These are phyloP conservation scores for Cutaneotrichosporon arboriforme DNA, from an alignment of 1,284 basidiomycete genomes.

Conservation along the genomic window DNA sequence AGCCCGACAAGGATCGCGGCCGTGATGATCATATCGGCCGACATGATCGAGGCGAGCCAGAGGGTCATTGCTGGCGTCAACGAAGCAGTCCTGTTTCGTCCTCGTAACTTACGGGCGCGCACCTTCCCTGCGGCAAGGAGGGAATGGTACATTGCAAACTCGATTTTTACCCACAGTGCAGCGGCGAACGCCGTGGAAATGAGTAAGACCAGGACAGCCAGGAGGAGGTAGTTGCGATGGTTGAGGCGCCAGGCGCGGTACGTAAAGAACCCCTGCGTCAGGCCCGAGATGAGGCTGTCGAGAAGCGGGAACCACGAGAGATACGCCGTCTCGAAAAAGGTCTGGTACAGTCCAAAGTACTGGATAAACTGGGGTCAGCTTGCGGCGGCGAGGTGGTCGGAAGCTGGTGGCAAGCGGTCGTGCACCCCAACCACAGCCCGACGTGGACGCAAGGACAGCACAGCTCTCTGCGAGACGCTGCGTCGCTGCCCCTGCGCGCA, in stretches of 20 bases:
- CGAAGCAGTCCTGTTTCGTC: not conserved
- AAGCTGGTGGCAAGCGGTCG: not conserved
- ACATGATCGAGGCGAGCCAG: conserved; percentile 17
- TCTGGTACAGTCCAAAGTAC: conserved; percentile 19
- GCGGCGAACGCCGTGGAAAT: not conserved
- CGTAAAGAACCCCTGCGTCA: conserved; percentile 32
- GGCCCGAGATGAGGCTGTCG: conserved; percentile 7
- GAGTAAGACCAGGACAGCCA: conserved; percentile 9
- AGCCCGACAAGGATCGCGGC: conserved; percentile 24
- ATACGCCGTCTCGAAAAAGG: conserved; percentile 17
- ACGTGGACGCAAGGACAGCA: not conserved
- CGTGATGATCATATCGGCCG: conserved; percentile 31
- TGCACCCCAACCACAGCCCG: too few relatives aligned
- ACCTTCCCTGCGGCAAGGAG: not conserved
- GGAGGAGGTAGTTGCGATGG: conserved; percentile 22
- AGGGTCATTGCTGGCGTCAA: not conserved
- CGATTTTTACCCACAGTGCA: not conserved
- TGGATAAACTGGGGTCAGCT: conserved; percentile 18
- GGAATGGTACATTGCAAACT: not conserved
- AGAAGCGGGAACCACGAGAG: conserved; percentile 21
- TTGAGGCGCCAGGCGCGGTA: conserved; percentile 30
- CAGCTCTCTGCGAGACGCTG: too few relatives aligned
- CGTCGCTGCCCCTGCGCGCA: not conserved
- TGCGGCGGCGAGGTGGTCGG: not conserved
- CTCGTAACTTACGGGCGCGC: not conserved